Evolutionary conservation across 2,329 filamentous ascomycete species (phyloP).

Genomic region (Diaporthe nobilis): DNA sequence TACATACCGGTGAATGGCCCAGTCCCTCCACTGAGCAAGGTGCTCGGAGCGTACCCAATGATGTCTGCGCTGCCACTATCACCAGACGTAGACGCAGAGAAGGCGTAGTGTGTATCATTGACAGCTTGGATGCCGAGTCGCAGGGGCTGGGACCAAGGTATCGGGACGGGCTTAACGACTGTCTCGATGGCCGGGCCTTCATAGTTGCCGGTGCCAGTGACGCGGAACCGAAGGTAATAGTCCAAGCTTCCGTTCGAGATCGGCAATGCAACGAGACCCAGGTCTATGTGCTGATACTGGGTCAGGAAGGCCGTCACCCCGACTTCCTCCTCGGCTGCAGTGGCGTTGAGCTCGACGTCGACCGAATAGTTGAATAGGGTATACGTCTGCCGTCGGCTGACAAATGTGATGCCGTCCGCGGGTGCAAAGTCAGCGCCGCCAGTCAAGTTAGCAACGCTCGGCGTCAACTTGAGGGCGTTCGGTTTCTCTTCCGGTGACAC

Average conservation of each 20-base stretch:
- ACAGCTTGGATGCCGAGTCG: constrained; percentile 49
- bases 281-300: constrained; percentile 51
- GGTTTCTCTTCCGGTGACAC: constrained; percentile 42
- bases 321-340: constrained; percentile 48
- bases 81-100: constrained; percentile 47
- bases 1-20: constrained; percentile 42
- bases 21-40: constrained; percentile 51
- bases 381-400: constrained; percentile 47
- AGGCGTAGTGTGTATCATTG: constrained; percentile 49
- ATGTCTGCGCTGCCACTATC: constrained; percentile 41
- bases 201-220: constrained; percentile 33
- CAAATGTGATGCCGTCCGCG: constrained; percentile 41
- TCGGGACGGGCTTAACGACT: constrained; percentile 44
- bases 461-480: constrained; percentile 46
- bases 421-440: constrained; percentile 45
- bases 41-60: constrained; percentile 49
- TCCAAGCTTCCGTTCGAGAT: constrained; percentile 21
- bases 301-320: constrained; percentile 53
- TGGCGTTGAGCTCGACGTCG: constrained; percentile 47
- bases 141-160: constrained; percentile 47
- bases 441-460: constrained; percentile 48
- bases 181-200: constrained; percentile 20
- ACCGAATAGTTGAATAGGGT: constrained; percentile 51
- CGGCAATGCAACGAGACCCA: constrained; percentile 47
- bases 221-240: constrained; percentile 45